Conservation (phyloP, 129 eudicot genomes). For the Kitagawia praeruptora region DNA sequence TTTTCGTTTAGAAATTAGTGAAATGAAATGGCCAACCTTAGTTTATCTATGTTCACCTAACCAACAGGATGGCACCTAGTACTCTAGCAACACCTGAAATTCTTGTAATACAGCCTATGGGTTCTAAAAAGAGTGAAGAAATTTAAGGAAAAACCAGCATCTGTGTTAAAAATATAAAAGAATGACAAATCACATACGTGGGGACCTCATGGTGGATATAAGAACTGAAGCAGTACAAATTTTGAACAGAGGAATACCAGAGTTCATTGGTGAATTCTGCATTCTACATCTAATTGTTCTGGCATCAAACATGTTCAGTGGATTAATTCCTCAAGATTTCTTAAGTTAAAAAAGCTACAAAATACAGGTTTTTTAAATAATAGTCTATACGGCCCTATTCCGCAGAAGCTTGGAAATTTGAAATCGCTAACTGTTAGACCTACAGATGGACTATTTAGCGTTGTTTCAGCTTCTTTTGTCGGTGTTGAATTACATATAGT, state of each 20-base stretch:
- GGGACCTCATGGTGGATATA: too few species aligned
- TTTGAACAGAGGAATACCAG: neutral
- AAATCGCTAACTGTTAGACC: neutral
- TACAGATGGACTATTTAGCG: neutral
- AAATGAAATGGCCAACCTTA: too few species aligned
- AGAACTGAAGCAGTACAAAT: too few species aligned
- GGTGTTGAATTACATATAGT: conserved; percentile 8
- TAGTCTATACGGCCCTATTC: neutral
- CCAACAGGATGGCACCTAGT: too few species aligned
- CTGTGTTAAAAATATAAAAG: too few species aligned
- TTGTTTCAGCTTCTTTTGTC: neutral
- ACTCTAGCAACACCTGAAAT: too few species aligned
- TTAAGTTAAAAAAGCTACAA: neutral
- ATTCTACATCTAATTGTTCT: neutral
- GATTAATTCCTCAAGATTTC: conserved; percentile 8
- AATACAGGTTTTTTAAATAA: conserved; percentile 1
- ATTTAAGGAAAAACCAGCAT: too few species aligned
- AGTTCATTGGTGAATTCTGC: neutral
- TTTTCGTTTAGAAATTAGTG: too few species aligned
- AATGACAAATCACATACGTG: too few species aligned
- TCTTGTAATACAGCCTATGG: too few species aligned
- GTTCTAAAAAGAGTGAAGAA: too few species aligned
- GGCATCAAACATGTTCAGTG: neutral
- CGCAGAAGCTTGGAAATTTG: neutral
- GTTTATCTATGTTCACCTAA: too few species aligned